Base-by-base conservation (phyloP, 805 yeast genomes). In the Candida adriatica region DNA sequence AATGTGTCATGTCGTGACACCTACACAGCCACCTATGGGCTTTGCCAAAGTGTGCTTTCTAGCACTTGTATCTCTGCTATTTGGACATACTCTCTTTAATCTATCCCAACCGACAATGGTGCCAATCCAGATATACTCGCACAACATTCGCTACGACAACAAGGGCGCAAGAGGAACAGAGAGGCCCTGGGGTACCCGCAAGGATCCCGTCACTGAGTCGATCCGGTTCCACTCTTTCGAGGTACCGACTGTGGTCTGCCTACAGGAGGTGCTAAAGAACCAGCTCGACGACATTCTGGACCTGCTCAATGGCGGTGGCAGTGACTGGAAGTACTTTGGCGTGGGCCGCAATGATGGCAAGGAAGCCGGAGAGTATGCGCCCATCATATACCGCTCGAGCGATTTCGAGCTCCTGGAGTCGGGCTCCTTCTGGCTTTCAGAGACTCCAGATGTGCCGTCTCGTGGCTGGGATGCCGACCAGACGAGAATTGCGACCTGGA, bases 301-400 rank as follows among this genome's bases (percentile, higher is more conserved):
- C 18, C 45, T 56, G 6, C 45, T 67, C 13, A 46, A 46, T 27
- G 37, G 47, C 48, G 49, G 46, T 2, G 32, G 30, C 4, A 18
- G 20, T 2, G 33, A 30, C 2, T 74, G 73, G 69, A 45, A 55
- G 3, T 75, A 73, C 29, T 62, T 63, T 24, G 66, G 66, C 35
- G 68, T 49, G 20, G 78, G 78, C 1, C 56, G 79, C 44, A 70
- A 63, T 30, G 78, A 73, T 45, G 79, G 79, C 8, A 46, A 46
- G 8, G 49, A 49, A 13, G 50, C 46, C 5, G 78, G 79, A 10
- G 81, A 74, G 42, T 71, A 56, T 37, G 55, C 71, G 5, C 75
- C 79, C 1, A 55, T 74, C 8, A 47, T 66, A 18, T 72, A 56
- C 48, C 55, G 64, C 19, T 42, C 42, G 6, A 32, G 54, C 0